Evolutionary conservation across 1,284 basidiomycete species (phyloP), one percentile per base, ranked within the genome.

Genomic region (Ceratobasidium sp.): DNA sequence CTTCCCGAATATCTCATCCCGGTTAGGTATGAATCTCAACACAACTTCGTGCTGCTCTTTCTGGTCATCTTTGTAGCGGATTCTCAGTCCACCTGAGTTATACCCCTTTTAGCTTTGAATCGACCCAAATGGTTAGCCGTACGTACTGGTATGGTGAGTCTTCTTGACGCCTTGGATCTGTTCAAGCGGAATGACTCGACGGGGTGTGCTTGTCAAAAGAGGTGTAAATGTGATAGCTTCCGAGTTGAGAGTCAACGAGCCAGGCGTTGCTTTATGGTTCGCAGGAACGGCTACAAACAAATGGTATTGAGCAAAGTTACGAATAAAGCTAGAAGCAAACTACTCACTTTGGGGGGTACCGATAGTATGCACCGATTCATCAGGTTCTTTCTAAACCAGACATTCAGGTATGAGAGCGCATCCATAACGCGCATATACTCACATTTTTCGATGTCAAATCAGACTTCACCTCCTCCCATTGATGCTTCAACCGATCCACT

Each of bases 101-200:
- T 2, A 18, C 18, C 18, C 34, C 3, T 32, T 6, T 58, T 18
- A 53, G 23, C 64, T 43, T 21, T 21, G 3, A 30, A 55, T 8
- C 6, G 1, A 55, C 6, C 5, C 34, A 21, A 23, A 26, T 23
- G 30, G 21, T 18, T 23, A 8, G 16, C 14, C 41, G 50, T 4
- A 52, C 64, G 21, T 18, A 59, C 67, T 52, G 18, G 67, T 71
- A 9, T 86, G 74, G 8, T 85, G 85, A 26, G 81, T 81, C 79
- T 87, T 89, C 83, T 86, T 89, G 57, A 89, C 86, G 55, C 85
- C 84, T 50, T 82, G 84, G 73, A 91, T 78, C 61, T 82, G 79
- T 55, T 80, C 76, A 43, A 86, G 77, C 14, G 83, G 81, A 67
- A 90, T 82, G 10, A 81, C 77, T 1, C 88, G 73, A 72, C 83